Evolutionary conservation across 257 asterid genomes (phyloP).

Genomic region (Ballota nigra): DNA sequence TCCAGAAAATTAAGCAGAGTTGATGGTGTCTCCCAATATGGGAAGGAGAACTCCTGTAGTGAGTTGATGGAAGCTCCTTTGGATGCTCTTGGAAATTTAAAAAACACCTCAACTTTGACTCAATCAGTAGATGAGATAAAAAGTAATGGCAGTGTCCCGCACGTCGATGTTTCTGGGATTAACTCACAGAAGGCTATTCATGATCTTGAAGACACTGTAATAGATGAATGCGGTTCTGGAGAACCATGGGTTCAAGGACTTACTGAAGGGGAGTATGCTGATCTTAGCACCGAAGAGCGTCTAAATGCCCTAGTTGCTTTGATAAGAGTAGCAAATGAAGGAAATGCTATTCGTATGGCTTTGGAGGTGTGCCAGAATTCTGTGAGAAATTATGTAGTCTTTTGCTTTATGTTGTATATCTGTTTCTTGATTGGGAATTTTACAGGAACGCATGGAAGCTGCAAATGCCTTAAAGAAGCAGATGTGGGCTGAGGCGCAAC

Average conservation of each 20-base stretch:
- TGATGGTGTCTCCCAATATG: conserved; percentile 25
- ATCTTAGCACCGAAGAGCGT: conserved; percentile 79
- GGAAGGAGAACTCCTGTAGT: conserved; percentile 21
- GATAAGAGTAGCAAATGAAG: conserved; percentile 78
- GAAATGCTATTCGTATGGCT: conserved; percentile 64
- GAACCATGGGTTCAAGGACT: conserved; percentile 89
- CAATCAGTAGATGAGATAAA: conserved; percentile 35
- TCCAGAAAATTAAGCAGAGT: conserved; percentile 27
- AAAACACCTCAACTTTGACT: conserved; percentile 21
- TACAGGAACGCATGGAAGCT: conserved; percentile 94
- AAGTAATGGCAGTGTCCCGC: conserved; percentile 33
- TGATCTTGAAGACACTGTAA: conserved; percentile 38
- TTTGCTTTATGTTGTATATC: conserved; percentile 23
- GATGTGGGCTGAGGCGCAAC: conserved; percentile 94
- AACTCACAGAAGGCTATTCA: conserved; percentile 17
- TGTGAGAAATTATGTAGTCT: neutral
- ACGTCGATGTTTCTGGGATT: conserved; percentile 12
- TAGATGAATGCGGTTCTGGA: conserved; percentile 52
- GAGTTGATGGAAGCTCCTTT: conserved; percentile 31
- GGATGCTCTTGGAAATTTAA: conserved; percentile 21
- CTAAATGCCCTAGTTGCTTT: conserved; percentile 75
- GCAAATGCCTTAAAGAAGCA: conserved; percentile 93
- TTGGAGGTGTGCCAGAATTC: conserved; percentile 60
- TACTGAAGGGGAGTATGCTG: conserved; percentile 76
- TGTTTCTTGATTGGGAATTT: conserved; percentile 24